Evolutionary conservation across 1,284 basidiomycete genomes (phyloP), one percentile per base, ranked within the genome.

Genomic region (Ganoderma sinense): DNA sequence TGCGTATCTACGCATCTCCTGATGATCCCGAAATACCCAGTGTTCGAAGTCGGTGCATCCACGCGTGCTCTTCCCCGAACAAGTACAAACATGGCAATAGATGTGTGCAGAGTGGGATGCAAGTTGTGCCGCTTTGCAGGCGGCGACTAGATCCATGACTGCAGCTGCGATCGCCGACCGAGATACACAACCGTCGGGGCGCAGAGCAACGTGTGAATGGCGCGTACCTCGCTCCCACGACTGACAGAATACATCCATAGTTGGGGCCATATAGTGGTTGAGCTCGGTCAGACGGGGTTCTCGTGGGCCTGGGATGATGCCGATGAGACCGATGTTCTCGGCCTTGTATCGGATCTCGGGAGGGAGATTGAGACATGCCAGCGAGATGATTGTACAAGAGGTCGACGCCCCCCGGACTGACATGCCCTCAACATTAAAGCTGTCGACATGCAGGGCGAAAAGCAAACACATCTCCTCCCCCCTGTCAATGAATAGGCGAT

Each of bases 251-350:
- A 77, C 75, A 60, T 81, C 75, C 2, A 85, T 75, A 13, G 85
- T 60, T 0, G 80, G 82, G 1, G 66, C 64, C 0, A 85, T 62
- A 62, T 78, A 80, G 58, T 80, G 74, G 67, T 85, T 84, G 7
- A 84, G 74, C 45, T 78, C 70, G 1, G 77, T 76, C 0, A 77
- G 62, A 36, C 72, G 71, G 1, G 84, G 83, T 66, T 83, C 79
- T 13, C 75, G 70, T 3, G 80, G 82, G 14, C 81, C 82, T 16
- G 84, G 84, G 18, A 84, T 78, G 48, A 82, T 74, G 4, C 78
- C 78, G 20, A 74, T 74, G 31, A 80, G 69, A 70, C 71, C 80
- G 20, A 81, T 70, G 68, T 82, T 81, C 67, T 78, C 75, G 11
- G 59, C n/a, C 14, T 69, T 71, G 62, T 76, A 79, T 8, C 80